Evolutionary conservation across 495 filamentous ascomycete genomes (phyloP).

Genomic region (Aspergillus hancockii): DNA sequence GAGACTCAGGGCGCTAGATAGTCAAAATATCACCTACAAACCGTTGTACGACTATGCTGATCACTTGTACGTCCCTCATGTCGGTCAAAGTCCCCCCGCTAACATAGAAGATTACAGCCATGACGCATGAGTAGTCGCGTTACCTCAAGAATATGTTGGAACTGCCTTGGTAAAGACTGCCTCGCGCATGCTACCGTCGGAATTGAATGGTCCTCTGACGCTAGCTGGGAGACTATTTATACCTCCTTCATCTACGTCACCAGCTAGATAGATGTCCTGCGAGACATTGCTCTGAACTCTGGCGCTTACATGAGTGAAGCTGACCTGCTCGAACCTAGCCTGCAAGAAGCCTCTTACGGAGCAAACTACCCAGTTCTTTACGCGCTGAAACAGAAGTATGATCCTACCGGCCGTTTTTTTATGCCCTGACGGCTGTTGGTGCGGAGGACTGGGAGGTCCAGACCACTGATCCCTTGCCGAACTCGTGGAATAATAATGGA

Average conservation of each 20-base stretch:
- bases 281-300: constrained; percentile 38
- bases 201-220: constrained; percentile 20
- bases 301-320: constrained; percentile 43
- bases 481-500: constrained; percentile 36
- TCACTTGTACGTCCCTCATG: constrained; percentile 29
- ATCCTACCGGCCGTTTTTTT: constrained; percentile 58
- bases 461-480: constrained; percentile 29
- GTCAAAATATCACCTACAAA: constrained; percentile 38
- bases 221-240: constrained; percentile 16
- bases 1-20: constrained; percentile 39
- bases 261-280: constrained; percentile 48
- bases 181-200: constrained; percentile 55
- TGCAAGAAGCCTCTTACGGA: constrained; percentile 63
- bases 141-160: constrained; percentile 50
- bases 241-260: constrained; percentile 10
- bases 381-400: constrained; percentile 53
- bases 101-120: constrained; percentile 22
- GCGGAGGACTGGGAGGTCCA: constrained; percentile 52
- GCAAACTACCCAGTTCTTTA: constrained; percentile 51
- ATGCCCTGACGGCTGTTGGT: constrained; percentile 55
- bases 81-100: too few species aligned
- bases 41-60: constrained; percentile 51
- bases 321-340: constrained; percentile 64
- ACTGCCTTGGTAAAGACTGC: constrained; percentile 36
- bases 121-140: constrained; percentile 46